Conservation (phyloP, 768 basidiomycete genomes). For the Russula lepida region DNA sequence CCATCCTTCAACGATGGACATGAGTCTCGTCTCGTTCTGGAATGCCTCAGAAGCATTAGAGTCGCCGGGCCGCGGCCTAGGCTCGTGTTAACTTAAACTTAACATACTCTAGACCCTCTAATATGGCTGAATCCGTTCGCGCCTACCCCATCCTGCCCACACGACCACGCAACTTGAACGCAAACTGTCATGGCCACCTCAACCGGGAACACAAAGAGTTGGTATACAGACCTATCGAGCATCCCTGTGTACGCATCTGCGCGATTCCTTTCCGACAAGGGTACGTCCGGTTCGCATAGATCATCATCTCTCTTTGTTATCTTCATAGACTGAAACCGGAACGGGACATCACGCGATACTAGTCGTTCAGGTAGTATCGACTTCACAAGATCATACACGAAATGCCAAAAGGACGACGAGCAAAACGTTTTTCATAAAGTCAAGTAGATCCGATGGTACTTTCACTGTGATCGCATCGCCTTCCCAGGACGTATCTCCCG, state of each 20-base stretch:
- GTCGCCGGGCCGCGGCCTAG: neutral
- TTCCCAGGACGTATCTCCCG: slow-evolving; percentile 19
- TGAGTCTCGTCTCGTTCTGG: neutral
- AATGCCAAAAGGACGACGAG: slow-evolving; percentile 15
- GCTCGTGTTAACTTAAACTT: neutral
- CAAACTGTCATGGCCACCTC: slow-evolving; percentile 3
- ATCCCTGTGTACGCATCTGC: slow-evolving; percentile 15
- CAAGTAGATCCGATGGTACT: slow-evolving; percentile 3
- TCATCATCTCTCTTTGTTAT: neutral
- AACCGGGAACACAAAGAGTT: slow-evolving; percentile 1
- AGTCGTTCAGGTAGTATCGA: slow-evolving; percentile 16
- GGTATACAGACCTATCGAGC: slow-evolving; percentile 16
- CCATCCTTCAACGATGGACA: neutral
- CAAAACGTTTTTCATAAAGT: slow-evolving; percentile 17
- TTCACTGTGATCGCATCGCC: slow-evolving; percentile 14
- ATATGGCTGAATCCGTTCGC: too few relatives aligned
- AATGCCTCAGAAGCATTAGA: neutral
- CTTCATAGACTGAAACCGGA: neutral
- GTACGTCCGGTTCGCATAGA: slow-evolving; percentile 7
- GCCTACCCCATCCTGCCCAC: neutral
- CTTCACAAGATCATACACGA: slow-evolving; percentile 15
- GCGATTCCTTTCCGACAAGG: slow-evolving; percentile 16
- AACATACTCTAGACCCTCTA: neutral
- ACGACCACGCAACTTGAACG: slow-evolving; percentile 1
- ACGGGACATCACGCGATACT: neutral